Evolutionary conservation across 1,284 basidiomycete genomes (phyloP), one percentile per base, ranked within the genome.

Genomic region (Amylostereum chailletii): DNA sequence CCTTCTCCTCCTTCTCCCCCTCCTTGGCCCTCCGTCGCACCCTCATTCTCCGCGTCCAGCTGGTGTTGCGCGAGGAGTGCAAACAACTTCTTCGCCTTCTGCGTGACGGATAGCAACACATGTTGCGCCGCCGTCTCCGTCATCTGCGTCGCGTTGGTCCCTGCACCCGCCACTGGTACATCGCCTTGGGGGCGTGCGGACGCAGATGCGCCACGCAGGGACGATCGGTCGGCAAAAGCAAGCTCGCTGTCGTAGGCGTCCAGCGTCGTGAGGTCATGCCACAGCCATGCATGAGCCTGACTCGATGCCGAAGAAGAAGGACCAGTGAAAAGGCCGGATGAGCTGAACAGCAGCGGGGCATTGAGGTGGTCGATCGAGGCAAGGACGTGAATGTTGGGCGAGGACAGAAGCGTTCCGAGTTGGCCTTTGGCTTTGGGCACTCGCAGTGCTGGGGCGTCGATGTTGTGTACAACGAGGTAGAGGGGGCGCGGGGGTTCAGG

Each of bases 191-290:
- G 3, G 4, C 40, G 34, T 30, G 51, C 41, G 61, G 51, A 42
- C 33, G 62, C 60, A 2, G 69, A 63, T 1, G 78, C 81, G 19
- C 78, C 79, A 9, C 76, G 66, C 47, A 86, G 69, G 31, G 80
- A 79, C 1, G 81, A 75, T 6, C 80, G 74, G 57, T 90, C 84
- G 4, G 77, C 76, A 53, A 74, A 79, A 0, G 81, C 72, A 47
- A 86, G 77, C 64, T 96, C 94, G 52, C 78, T 72, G 60, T 87
- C 83, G 68, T 94, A 95, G 2, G 88, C 74, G 29, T 71, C 72
- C 56, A 90, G 83, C 0, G 94, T 95, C 2, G 91, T 88, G 11
- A 88, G 64, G 63, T 93, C 88, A 65, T 95, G 90, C 79, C 90
- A 93, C 10, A 94, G 68, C 83, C 90, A 94, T 4, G 83, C 76